Base-by-base conservation (phyloP, 345 rosid genomes). In the Euphorbia peplus region DNA sequence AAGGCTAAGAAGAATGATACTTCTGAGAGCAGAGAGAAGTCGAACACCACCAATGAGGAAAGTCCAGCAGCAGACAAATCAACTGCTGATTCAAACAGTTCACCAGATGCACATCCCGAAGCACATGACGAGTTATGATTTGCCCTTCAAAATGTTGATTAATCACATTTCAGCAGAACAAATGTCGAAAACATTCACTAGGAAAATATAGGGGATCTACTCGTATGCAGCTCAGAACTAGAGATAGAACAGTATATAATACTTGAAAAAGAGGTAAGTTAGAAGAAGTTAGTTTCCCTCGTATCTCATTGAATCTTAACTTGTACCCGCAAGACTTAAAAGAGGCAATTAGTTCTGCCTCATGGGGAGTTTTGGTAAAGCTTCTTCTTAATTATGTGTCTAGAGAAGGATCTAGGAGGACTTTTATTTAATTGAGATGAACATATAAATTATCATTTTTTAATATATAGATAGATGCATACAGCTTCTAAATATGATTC, bases 71-170 rank as follows among this genome's bases (percentile, higher is more conserved):
- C 32, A 28, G 83, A 60, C n/a, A 64, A 79, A 73, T 44, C 83
- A 11, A n/a, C 75, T 19, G 73, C 52, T 26, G 81, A 72, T 58
- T 58, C 83, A 73, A 5, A 82, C 79, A 64, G 68, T 44, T 44
- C 71, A 10, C 32, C 22, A 46, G 75, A 60, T 3, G 52, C 44
- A 67, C 81, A 74, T 51, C 21, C 85, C 13, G 75, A 82, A 66
- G 64, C n/a, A 59, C 90, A 83, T 28, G 90, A 90, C 21, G 96
- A 90, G 81, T 80, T 90, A 71, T 90, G 82, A 86, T 78, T 56
- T n/a, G 4, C n/a, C 2, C 9, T 15, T 9, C 3, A n/a, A 11
- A 11, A 12, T 4, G 39, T 35, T 60, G 58, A 51, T 57, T 50
- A 66, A 32, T 32, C 37, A 32, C 37, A 32, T 32, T 42, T 66